Conservation (phyloP, 371 early-diverging fungal genomes). For the Mucor velutinosus region DNA sequence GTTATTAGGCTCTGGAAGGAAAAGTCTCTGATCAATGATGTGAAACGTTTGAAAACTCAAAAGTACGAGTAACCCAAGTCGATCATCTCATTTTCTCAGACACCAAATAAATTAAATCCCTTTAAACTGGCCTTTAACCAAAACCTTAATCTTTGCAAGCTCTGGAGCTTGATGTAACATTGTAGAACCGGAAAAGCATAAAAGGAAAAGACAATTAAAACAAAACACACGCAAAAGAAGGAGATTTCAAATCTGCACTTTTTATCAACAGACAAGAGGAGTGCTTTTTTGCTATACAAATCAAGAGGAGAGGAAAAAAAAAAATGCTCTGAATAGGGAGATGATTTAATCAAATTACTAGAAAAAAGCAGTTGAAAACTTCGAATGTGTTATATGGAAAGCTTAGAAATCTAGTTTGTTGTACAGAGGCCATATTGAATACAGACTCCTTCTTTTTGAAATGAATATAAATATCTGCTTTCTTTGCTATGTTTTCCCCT, state of each 20-base stretch:
- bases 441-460: background rate
- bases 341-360: background rate
- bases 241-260: background rate
- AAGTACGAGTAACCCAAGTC: conserved; percentile 14
- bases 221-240: background rate
- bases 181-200: background rate
- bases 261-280: background rate
- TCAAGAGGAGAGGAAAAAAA: background rate
- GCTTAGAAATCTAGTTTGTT: background rate
- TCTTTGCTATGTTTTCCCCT: background rate
- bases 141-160: background rate
- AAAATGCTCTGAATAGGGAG: background rate
- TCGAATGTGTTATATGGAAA: background rate
- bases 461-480: conserved; percentile 5
- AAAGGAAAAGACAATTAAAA: background rate
- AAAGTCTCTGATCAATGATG: conserved; percentile 25
- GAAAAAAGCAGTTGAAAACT: background rate
- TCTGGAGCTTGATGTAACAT: background rate
- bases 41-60: conserved; percentile 21
- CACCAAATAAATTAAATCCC: background rate
- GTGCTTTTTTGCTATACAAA: background rate
- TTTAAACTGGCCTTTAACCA: background rate
- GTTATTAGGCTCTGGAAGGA: conserved; percentile 33
- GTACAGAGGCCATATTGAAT: conserved; percentile 7
- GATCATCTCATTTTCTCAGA: conserved; percentile 2